Base-by-base conservation (phyloP, 2,329 filamentous ascomycete genomes). In the Leptographium wingfieldii region DNA sequence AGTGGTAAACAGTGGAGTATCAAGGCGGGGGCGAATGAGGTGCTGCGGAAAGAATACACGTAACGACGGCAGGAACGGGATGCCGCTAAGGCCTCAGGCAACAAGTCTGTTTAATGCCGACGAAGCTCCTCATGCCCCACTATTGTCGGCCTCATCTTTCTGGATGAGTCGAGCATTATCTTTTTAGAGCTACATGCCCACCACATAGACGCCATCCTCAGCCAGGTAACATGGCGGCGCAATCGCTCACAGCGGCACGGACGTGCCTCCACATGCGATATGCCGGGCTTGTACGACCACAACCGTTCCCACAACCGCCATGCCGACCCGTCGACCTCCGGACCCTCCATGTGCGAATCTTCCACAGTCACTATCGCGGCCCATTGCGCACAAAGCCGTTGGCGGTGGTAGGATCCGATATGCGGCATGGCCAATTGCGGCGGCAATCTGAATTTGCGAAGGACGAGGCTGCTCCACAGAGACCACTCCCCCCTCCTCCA, bases 1-100 rank as follows among this genome's bases (percentile, higher is more conserved):
- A 10, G 29, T 16, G 33, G 46, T 35, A 38, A 56, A 46, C 22
- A 51, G 55, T 31, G 38, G 40, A 29, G 54, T 55, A 10, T 22
- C 9, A 35, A 16, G 33, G 54, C 12, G 53, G 19, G 31, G 52
- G 56, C 62, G 62, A 63, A 63, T 63, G 55, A 46, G 52, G 55
- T 52, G 60, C 59, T 58, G 29, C 22, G 60, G 55, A 60, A 60
- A 55, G 16, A 54, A 55, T 49, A 27, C 19, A 31, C 35, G 52
- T 43, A 56, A 58, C 25, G 12, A 14, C 35, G 40, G 55, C 11
- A 56, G 33, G 16, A n/a, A 27, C 46, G 14, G 9, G 25, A 16
- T 48, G 10, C 16, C 10, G 16, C 29, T 9, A 29, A 10, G 22
- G 57, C 60, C 59, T 63, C 29, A 63, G 62, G 62, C 60, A 62